Base-by-base conservation (phyloP, 805 yeast species). In the Hanseniaspora pseudoguilliermondii region DNA sequence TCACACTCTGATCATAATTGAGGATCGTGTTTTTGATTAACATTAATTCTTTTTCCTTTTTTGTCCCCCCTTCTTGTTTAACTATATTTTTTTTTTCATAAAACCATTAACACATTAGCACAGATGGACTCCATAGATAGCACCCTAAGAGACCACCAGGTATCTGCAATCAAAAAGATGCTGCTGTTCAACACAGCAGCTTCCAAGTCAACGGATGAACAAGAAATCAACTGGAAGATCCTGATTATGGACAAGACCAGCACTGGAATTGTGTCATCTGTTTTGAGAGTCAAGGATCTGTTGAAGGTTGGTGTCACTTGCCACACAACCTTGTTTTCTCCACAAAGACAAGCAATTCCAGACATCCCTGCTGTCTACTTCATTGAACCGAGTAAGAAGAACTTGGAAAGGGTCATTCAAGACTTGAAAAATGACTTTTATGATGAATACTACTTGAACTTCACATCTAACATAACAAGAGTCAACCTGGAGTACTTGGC, bases 281-380 rank as follows among this genome's bases (percentile, higher is more conserved):
- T 93, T n/a, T 71, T 93, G 56, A 75, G 97, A 58, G 96, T 91
- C 59, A 88, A 88, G 63, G 98, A 95, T 67, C 74, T 93, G 61
- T 75, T 93, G 62, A 81, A 84, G 61, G 86, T 87, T 65, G 98
- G 98, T 10, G 83, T 93, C 57, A 93, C 99, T 0, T 83, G 89
- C 64, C 97, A 93, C 66, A 76, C 91, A 58, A 70, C 85, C 50
- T 80, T 91, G 55, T 74, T 75, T 55, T 44, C 58, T 20, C 75
- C 88, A 48, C 79, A 77, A 57, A 75, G 98, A 59, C 80, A 90
- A n/a, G 78, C 91, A 1, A 75, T 93, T 52, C 90, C 95, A 1
- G 98, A 93, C 63, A 97, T 91, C 15, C 97, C 97, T 0, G 97
- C 82, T 3, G 80, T 93, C 47, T 93, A 93, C 70, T 91, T 93